phyloP scores from a whole-genome alignment of 495 filamentous ascomycete genomes.

The Penicillium diatomitis region DNA sequence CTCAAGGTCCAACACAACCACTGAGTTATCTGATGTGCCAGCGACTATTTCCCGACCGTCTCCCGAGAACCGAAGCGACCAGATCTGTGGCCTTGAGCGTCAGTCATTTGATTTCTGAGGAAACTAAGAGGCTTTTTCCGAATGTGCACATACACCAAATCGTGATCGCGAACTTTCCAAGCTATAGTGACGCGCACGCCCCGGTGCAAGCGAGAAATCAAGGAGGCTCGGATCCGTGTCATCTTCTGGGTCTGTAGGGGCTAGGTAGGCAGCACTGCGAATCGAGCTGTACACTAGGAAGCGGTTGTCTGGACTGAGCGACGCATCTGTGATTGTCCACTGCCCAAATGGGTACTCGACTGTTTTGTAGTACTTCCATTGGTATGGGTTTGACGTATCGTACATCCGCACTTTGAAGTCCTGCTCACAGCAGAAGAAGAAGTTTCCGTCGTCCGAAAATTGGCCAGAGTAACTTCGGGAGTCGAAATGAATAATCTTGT shows the following conservation, averaged over 20 bases:
- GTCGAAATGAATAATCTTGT: constrained; percentile 82
- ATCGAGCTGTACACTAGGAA: constrained; percentile 87
- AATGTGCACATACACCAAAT: constrained; percentile 37
- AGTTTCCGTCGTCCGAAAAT: constrained; percentile 94
- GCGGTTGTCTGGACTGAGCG: constrained; percentile 82
- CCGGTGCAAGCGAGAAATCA: constrained; percentile 53
- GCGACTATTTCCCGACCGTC: constrained; percentile 89
- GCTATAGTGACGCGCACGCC: constrained; percentile 26
- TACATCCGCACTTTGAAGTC: constrained; percentile 95
- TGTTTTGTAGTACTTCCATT: constrained; percentile 94
- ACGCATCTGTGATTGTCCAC: constrained; percentile 96
- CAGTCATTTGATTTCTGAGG: no score
- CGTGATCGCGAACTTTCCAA: constrained; percentile 34
- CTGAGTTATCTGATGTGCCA: constrained; percentile 66
- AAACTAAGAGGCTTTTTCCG: no score
- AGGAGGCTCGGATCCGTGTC: constrained; percentile 65
- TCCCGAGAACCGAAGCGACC: constrained; percentile 86
- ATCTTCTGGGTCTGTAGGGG: constrained; percentile 76
- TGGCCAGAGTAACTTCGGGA: constrained; percentile 87
- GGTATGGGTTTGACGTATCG: constrained; percentile 90
- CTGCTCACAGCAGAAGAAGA: constrained; percentile 91
- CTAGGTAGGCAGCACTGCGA: constrained; percentile 68
- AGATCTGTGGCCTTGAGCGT: constrained; percentile 46
- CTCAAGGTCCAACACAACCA: constrained; percentile 93
- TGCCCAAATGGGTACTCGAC: constrained; percentile 75